Evolutionary conservation across 805 yeast species (phyloP), one percentile per base, ranked within the genome.

Genomic region (Sugiyamaella boreocaroliniensis): DNA sequence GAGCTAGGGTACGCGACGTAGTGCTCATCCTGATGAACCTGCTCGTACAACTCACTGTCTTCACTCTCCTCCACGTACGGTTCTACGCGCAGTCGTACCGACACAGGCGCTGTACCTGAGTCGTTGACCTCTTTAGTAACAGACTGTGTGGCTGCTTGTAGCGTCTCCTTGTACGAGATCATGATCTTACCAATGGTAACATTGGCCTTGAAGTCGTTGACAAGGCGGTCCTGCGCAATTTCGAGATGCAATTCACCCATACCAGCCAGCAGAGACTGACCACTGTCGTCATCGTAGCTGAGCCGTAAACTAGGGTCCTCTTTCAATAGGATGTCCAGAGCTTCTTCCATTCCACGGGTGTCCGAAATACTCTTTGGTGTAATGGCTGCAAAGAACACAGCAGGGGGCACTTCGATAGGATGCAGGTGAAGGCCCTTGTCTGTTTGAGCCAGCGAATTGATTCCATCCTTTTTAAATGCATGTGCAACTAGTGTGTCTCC

Each of bases 181-280:
- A 82, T 87, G 18, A 93, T 87, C 49, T 83, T 83, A 45, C 97
- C 89, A 41, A 89, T 76, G 32, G 82, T 83, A 1, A 87, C 85
- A 52, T 83, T 81, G 2, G 95, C 96, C 65, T 85, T 84, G 76
- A 89, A 75, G 53, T 89, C 96, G 43, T 78, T 79, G n/a, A 87
- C 70, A 43, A 89, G 75, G 51, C 97, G 75, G 61, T 88, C 93
- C 47, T 76, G 76, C 1, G 93, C 86, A 58, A 93, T 89, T 60
- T 93, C 98, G 48, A 93, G 74, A 70, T 93, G 99, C 47, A 93
- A 74, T 64, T 93, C 98, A 42, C 99, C 99, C 98, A 92, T 92
- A 32, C 99, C 99, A 16, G 96, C 83, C 29, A 93, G 69, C 26
- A 90, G 78, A 1, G 90, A 83, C 70, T 93, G 97, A 6, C 93